A percentile compares a stretch with the other conserved stretches of the same genome.
Conservation (phyloP, 306 rosid species). For the Benincasa hispida region DNA sequence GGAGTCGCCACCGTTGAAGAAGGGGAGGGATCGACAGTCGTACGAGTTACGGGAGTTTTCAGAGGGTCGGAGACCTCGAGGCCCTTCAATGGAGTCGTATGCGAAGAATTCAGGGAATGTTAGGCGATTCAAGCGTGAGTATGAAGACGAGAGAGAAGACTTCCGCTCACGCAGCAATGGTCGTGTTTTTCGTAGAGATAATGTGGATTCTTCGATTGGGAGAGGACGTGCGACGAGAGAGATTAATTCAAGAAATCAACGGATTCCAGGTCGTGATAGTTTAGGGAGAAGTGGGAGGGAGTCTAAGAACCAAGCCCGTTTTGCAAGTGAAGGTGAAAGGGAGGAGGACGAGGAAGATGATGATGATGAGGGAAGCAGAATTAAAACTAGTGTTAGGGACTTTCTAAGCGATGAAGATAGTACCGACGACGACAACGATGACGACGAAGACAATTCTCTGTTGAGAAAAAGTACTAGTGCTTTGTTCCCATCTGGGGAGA, state of each 20-base stretch:
- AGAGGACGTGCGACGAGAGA: conserved; percentile 27
- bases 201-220: conserved; percentile 21
- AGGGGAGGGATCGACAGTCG: conserved; percentile 22
- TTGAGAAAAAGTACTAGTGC: conserved; percentile 27
- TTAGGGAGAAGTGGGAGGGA: conserved; percentile 21
- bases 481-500: conserved; percentile 29
- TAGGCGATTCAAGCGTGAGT: conserved; percentile 16
- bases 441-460: conserved; percentile 17
- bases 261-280: conserved; percentile 6
- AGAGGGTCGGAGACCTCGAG: conserved; percentile 12
- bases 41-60: conserved; percentile 16
- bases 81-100: conserved; percentile 1
- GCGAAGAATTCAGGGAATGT: conserved; percentile 5
- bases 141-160: not conserved
- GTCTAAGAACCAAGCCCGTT: conserved; percentile 8
- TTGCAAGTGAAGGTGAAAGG: conserved; percentile 15
- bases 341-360: conserved; percentile 22
- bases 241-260: not conserved
- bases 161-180: conserved; percentile 6
- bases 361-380: conserved; percentile 13
- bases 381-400: conserved; percentile 20
- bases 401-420: conserved; percentile 47
- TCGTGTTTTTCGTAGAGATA: conserved; percentile 4
- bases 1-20: conserved; percentile 9
- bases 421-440: conserved; percentile 28